phyloP scores from a whole-genome alignment of 441 rosid genomes.

The Lepidium campestre region DNA sequence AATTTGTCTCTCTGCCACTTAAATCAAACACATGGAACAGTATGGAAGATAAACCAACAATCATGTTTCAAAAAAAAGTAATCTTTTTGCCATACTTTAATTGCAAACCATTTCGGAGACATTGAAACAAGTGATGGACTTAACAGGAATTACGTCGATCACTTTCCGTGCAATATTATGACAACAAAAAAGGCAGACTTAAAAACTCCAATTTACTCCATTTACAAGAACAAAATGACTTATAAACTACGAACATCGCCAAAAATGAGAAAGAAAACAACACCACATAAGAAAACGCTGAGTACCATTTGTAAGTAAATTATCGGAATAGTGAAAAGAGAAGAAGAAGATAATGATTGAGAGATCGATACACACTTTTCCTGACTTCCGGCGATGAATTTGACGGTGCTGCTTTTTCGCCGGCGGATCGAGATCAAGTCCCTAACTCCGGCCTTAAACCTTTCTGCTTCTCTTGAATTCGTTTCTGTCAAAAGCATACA shows the following conservation, averaged over 20 bases:
- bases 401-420: neutral
- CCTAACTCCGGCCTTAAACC: conserved; percentile 1
- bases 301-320: neutral
- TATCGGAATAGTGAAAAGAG: neutral
- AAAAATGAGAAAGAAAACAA: neutral
- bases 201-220: neutral
- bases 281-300: neutral
- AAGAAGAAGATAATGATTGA: neutral
- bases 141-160: conserved; percentile 22
- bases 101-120: neutral
- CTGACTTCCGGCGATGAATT: neutral
- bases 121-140: neutral
- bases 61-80: neutral
- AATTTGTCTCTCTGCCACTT: neutral
- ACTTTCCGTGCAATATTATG: conserved; percentile 4
- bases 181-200: neutral
- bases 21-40: neutral
- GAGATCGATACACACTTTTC: conserved; percentile 5
- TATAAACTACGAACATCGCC: accelerated
- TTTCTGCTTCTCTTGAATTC: neutral
- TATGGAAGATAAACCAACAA: neutral
- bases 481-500: neutral
- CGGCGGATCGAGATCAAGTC: conserved; percentile 19
- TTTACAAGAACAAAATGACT: neutral
- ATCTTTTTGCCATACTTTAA: neutral